Base-by-base conservation (phyloP, 495 filamentous ascomycete genomes). In the Diplogelasinospora grovesii region DNA sequence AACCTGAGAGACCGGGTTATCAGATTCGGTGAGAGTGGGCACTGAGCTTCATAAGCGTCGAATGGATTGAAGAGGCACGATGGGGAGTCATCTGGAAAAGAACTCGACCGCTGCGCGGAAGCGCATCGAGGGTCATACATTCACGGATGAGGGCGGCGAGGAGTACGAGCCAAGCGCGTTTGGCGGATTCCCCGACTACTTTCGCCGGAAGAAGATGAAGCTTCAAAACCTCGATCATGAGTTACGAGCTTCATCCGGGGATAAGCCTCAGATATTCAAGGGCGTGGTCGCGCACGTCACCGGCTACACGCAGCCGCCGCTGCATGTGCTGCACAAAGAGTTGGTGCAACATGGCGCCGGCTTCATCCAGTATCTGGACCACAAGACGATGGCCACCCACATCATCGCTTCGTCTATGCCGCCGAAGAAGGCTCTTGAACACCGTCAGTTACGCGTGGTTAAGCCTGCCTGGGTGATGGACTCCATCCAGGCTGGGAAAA, bases 381-480 rank as follows among this genome's bases (percentile, higher is more conserved):
- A 82, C 24, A 97, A 96, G 68, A 96, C 89, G 1, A 77, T 78
- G 50, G 87, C 88, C 0, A 98, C 92, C 2, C 93, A 97, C 59
- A 93, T 98, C 52, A 88, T 98, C 53, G 88, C 90, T 4, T 87
- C 84, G 31, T 81, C 78, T 39, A 71, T 98, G 23, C 90, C 92
- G 2, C 86, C 85, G 0, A 97, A 95, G 69, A 98, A 98, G 56
- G 74, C 77, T 21, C 78, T 85, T 22, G 92, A 96, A 45, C 95
- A 93, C 47, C 69, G 65, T 15, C 78, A 75, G 41, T 97, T 95
- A 53, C 79, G 87, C 21, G 86, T 98, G 18, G 92, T 95, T 47
- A 94, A 89, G 61, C 92, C 92, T n/a, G 83, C 89, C 36, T 98
- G 92, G 92, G 74, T 97, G 2, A 81, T 86, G 8, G 92, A 97